Conservation (phyloP, 2,329 filamentous ascomycete species). For the Diplodia scrobiculata region DNA sequence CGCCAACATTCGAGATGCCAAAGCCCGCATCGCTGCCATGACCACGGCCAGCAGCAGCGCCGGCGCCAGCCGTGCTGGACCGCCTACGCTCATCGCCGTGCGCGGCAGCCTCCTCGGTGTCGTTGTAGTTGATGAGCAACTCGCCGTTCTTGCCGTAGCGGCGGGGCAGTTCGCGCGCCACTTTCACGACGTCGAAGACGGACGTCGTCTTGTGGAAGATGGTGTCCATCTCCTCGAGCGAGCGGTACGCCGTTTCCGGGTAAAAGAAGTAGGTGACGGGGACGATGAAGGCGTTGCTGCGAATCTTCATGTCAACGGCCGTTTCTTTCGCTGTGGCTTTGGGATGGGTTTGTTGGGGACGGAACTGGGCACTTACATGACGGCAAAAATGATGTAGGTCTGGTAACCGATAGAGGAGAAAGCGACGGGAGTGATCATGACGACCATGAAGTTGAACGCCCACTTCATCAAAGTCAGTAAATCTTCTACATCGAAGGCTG, state of each 20-base stretch:
- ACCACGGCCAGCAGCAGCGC: neutral
- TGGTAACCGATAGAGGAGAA: constrained; percentile 59
- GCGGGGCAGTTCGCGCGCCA: constrained; percentile 56
- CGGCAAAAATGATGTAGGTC: constrained; percentile 61
- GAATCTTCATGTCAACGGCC: neutral
- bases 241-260: constrained; percentile 59
- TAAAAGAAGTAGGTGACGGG: constrained; percentile 64
- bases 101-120: constrained; percentile 40
- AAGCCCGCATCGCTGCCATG: constrained; percentile 2
- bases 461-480: neutral
- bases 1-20: constrained; percentile 20
- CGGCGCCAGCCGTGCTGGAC: neutral
- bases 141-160: constrained; percentile 63
- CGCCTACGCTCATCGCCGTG: neutral
- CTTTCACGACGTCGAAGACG: constrained; percentile 53
- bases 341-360: neutral
- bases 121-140: constrained; percentile 56
- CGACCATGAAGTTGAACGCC: constrained; percentile 59
- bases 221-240: constrained; percentile 68
- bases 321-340: neutral
- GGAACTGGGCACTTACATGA: constrained; percentile 43
- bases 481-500: too few species aligned
- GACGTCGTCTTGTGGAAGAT: constrained; percentile 62
- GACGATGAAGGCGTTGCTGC: constrained; percentile 56
- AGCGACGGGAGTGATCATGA: constrained; percentile 66